These are phyloP conservation scores for Debaryomyces robertsiae DNA, from an alignment of 1,139 yeast genomes.

Conservation along the genomic window DNA sequence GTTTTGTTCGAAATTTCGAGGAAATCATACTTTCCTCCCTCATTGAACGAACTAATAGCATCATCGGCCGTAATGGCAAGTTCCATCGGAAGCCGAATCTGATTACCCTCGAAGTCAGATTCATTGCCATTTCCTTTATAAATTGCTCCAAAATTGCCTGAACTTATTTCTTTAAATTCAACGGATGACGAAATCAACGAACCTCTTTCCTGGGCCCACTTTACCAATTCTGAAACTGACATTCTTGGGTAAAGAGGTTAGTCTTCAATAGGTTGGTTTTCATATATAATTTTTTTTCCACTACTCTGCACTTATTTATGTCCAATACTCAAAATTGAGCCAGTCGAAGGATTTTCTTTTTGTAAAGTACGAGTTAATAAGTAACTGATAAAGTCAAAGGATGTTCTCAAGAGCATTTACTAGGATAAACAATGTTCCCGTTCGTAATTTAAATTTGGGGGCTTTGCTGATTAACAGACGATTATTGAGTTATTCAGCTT, in stretches of 20 bases:
- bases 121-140: slow-evolving; percentile 16
- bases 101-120: slow-evolving; percentile 12
- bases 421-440: background rate
- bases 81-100: slow-evolving; percentile 39
- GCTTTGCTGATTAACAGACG: slow-evolving; percentile 2
- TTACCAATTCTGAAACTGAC: slow-evolving; percentile 24
- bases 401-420: slow-evolving; percentile 4
- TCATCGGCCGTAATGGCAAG: slow-evolving; percentile 42
- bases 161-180: slow-evolving; percentile 23
- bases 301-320: too few relatives aligned
- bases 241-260: slow-evolving; percentile 18
- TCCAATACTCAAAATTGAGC: background rate
- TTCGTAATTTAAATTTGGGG: background rate
- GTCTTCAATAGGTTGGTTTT: too few relatives aligned
- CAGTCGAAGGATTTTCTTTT: background rate
- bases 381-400: background rate
- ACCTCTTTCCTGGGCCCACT: slow-evolving; percentile 58
- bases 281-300: too few relatives aligned
- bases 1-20: slow-evolving; percentile 22
- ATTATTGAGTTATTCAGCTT: slow-evolving; percentile 8
- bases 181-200: slow-evolving; percentile 36
- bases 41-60: slow-evolving; percentile 46
- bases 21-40: slow-evolving; percentile 18
- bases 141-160: slow-evolving; percentile 45
- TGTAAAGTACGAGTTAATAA: background rate